These are phyloP conservation scores for Puccinellia tenuiflora DNA, from an alignment of 176 grass and related monocot species.

Conservation along the genomic window DNA sequence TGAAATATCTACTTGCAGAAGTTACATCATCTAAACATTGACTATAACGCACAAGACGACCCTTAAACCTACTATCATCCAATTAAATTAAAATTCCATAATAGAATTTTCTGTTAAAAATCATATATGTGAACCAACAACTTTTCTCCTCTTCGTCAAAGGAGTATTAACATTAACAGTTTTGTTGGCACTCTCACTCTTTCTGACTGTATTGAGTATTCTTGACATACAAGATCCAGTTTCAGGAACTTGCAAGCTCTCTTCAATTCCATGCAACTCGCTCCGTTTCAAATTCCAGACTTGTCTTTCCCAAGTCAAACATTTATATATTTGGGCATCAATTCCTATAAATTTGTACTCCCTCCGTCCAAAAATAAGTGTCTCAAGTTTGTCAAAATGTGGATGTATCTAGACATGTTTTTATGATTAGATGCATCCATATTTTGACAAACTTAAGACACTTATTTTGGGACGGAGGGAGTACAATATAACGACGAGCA, in stretches of 20 bases:
- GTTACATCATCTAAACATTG: neutral
- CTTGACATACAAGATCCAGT: neutral
- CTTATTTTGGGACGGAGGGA: too few species aligned
- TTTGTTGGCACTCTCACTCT: neutral
- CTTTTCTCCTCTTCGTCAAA: too few species aligned
- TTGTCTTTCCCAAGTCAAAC: neutral
- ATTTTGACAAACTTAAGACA: too few species aligned
- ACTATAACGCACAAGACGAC: neutral
- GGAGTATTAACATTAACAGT: too few species aligned
- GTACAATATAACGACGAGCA: neutral
- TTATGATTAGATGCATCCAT: too few species aligned
- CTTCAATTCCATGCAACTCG: neutral
- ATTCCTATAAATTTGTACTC: neutral
- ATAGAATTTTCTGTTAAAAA: too few species aligned
- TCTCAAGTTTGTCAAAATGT: too few species aligned
- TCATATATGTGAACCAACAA: too few species aligned
- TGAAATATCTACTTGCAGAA: neutral
- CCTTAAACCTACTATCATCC: neutral
- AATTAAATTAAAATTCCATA: neutral
- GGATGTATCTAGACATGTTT: too few species aligned
- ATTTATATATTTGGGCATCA: neutral
- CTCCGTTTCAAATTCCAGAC: neutral
- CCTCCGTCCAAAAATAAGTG: too few species aligned
- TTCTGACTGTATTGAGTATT: neutral
- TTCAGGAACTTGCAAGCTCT: neutral